A percentile compares a stretch with the other conserved stretches of the same genome.
Evolutionary conservation across 371 early-diverging fungal species (phyloP).

Genomic region (Cokeromyces recurvatus): DNA sequence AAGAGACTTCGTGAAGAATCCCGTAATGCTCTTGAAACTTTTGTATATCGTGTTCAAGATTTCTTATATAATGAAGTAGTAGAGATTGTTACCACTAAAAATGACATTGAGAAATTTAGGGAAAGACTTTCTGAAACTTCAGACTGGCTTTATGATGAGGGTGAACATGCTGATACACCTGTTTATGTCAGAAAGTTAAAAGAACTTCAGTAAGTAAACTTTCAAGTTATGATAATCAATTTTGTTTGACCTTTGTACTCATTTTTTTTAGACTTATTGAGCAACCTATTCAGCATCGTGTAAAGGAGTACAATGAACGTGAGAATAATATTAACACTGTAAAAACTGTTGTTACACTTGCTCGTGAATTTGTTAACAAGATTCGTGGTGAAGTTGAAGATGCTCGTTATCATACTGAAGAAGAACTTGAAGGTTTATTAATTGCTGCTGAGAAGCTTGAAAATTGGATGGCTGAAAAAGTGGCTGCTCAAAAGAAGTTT

Average conservation of each 20-base stretch:
- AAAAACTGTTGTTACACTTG: slow-evolving; percentile 32
- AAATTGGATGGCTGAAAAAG: slow-evolving; percentile 61
- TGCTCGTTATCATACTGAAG: slow-evolving; percentile 54
- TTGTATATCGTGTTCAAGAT: slow-evolving; percentile 83
- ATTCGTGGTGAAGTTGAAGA: slow-evolving; percentile 37
- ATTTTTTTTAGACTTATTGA: slow-evolving; percentile 47
- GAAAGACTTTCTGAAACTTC: slow-evolving; percentile 56
- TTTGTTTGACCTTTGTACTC: slow-evolving; percentile 1
- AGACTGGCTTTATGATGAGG: slow-evolving; percentile 88
- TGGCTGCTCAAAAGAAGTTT: slow-evolving; percentile 58
- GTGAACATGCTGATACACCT: slow-evolving; percentile 58
- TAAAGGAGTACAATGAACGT: slow-evolving; percentile 57
- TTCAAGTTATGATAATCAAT: not conserved
- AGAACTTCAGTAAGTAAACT: slow-evolving; percentile 40
- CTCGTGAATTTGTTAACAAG: slow-evolving; percentile 37
- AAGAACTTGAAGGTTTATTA: slow-evolving; percentile 53
- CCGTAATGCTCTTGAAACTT: slow-evolving; percentile 84
- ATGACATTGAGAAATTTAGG: slow-evolving; percentile 65
- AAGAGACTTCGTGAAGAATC: slow-evolving; percentile 80
- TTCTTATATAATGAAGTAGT: slow-evolving; percentile 72
- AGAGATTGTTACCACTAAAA: slow-evolving; percentile 60
- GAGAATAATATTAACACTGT: slow-evolving; percentile 55
- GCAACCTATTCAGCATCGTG: slow-evolving; percentile 61
- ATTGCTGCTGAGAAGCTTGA: slow-evolving; percentile 42
- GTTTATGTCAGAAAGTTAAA: slow-evolving; percentile 46